Evolutionary conservation across 192 early-diverging fungal species (phyloP), one percentile per base, ranked within the genome.

Genomic region (Pilaira anomala): DNA sequence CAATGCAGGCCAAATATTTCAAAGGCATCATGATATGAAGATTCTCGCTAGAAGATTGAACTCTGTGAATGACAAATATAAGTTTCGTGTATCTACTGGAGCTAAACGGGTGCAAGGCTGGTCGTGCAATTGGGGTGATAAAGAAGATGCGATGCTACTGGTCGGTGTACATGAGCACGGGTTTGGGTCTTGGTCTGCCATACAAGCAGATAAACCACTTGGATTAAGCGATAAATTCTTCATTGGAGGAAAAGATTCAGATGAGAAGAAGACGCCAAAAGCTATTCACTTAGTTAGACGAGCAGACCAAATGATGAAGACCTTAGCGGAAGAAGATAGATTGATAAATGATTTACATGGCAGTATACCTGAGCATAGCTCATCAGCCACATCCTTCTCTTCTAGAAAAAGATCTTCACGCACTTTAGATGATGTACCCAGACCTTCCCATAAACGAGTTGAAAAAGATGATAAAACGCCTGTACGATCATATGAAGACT

Each of bases 121-220:
- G 96, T 78, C 77, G 48, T 88, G 87, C 46, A 41, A 76, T 25
- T 99, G 98, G 98, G 84, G 88, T 3, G 87, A 85, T 55, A 86
- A 86, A 44, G 98, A 99, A 67, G 98, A 99, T 71, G 83, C 96
- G 19, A 92, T 95, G 91, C 81, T 99, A 26, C 77, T 99, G 18
- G 90, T 97, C 26, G 98, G 98, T 54, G 88, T 98, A 48, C 92
- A 93, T 72, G 80, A 83, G 53, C 87, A 98, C 70, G 98, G 98
- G 24, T 96, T 93, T 77, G 95, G 96, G 13, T 88, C 82, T 60
- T 98, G 95, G 96, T 74, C 83, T 51, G 71, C 79, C 56, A 96
- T 99, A 12, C 89, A 91, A 50, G 83, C 85, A 3, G 96, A 99
- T 66, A 25, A 73, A 1, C 68, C 79, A 0, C 75, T 99, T n/a